Evolutionary conservation across 2,329 filamentous ascomycete genomes (phyloP).

Genomic region (Penicillium sp.): DNA sequence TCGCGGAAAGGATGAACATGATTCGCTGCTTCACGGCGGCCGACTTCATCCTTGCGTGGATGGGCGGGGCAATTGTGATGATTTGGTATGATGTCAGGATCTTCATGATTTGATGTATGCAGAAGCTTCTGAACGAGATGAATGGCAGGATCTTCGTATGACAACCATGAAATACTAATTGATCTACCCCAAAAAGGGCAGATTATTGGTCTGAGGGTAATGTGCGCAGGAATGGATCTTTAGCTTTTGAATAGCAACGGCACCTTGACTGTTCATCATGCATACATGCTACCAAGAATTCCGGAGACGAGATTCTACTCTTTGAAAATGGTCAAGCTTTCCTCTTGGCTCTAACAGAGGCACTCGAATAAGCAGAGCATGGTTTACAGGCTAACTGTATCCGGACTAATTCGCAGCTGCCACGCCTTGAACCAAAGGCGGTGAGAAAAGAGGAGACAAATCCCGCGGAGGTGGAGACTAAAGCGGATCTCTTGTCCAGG

Average conservation of each 20-base stretch:
- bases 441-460: background rate
- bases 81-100: conserved; percentile 17
- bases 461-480: background rate
- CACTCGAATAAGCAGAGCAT: background rate
- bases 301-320: background rate
- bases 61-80: background rate
- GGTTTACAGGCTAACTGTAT: background rate
- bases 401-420: background rate
- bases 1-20: background rate
- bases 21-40: background rate
- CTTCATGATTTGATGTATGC: background rate
- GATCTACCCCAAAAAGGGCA: no score
- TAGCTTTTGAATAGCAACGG: no score
- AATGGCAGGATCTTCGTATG: no score
- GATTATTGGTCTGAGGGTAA: no score
- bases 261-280: no score
- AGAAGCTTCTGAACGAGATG: background rate
- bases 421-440: background rate
- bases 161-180: no score
- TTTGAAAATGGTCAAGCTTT: background rate
- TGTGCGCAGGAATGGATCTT: no score
- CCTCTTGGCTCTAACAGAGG: background rate
- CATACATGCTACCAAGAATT: no score
- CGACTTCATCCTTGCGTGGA: background rate
- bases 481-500: conserved; percentile 2